phyloP scores from a whole-genome alignment of 1,284 basidiomycete genomes.

The Puccinia triticina region DNA sequence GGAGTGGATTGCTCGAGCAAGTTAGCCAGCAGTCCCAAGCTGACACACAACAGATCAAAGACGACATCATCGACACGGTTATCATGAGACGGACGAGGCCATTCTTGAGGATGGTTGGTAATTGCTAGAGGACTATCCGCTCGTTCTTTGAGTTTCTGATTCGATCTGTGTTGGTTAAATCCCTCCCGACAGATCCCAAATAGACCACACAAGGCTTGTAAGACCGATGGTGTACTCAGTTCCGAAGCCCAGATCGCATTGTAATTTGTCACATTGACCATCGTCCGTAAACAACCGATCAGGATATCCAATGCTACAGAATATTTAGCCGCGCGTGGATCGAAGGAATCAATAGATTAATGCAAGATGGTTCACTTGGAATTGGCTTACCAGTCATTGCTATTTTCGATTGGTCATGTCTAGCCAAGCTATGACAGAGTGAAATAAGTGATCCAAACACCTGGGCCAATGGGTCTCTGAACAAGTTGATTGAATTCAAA shows the following conservation, averaged over 20 bases:
- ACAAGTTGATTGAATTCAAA: slow-evolving; percentile 20
- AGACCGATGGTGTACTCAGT: slow-evolving; percentile 18
- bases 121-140: too few species aligned
- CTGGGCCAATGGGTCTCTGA: slow-evolving; percentile 5
- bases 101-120: neutral
- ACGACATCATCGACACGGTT: slow-evolving; percentile 28
- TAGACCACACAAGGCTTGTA: slow-evolving; percentile 27
- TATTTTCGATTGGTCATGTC: neutral
- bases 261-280: slow-evolving; percentile 47
- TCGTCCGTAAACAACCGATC: slow-evolving; percentile 40
- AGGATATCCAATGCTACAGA: slow-evolving; percentile 27
- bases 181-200: slow-evolving; percentile 38
- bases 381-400: slow-evolving; percentile 19
- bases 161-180: slow-evolving; percentile 13
- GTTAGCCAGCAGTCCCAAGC: slow-evolving; percentile 41
- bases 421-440: slow-evolving; percentile 28
- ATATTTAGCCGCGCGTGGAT: neutral
- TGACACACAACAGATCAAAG: slow-evolving; percentile 44
- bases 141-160: neutral
- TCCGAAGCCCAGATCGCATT: slow-evolving; percentile 19
- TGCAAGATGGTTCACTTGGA: neutral
- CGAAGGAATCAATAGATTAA: neutral
- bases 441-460: slow-evolving; percentile 31
- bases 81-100: neutral
- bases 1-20: slow-evolving; percentile 31